Evolutionary conservation across 2,329 filamentous ascomycete species (phyloP).

Genomic region (Davidsoniella virescens): DNA sequence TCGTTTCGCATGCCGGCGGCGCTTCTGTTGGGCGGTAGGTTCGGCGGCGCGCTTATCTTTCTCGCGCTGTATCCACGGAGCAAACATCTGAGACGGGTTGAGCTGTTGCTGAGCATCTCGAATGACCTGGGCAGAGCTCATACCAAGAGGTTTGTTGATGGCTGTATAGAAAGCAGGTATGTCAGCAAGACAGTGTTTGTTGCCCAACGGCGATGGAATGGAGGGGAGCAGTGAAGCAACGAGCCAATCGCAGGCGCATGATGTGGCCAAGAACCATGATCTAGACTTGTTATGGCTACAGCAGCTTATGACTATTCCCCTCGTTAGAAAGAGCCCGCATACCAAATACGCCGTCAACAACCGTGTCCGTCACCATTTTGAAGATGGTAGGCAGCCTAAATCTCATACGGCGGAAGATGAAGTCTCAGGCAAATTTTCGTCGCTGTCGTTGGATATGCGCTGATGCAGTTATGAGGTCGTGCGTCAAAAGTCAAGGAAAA

Average conservation of each 20-base stretch:
- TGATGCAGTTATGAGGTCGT: slow-evolving; percentile 23
- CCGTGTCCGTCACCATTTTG: slow-evolving; percentile 37
- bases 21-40: slow-evolving; percentile 39
- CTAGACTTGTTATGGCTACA: neutral
- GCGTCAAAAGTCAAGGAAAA: neutral
- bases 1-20: slow-evolving; percentile 40
- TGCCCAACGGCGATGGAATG: neutral
- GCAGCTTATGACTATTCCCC: neutral
- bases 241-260: slow-evolving; percentile 7
- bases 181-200: neutral
- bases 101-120: slow-evolving; percentile 76
- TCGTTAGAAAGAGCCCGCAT: slow-evolving; percentile 16
- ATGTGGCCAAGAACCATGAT: neutral
- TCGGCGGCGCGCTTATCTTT: slow-evolving; percentile 38
- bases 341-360: slow-evolving; percentile 44
- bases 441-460: neutral
- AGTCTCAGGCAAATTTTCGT: neutral
- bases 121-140: slow-evolving; percentile 80
- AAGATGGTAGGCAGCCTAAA: slow-evolving; percentile 15
- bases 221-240: neutral
- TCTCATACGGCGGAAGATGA: slow-evolving; percentile 4
- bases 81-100: slow-evolving; percentile 65
- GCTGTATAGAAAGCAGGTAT: slow-evolving; percentile 32
- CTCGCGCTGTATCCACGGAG: slow-evolving; percentile 56
- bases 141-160: slow-evolving; percentile 78